Evolutionary conservation across 2,329 filamentous ascomycete species (phyloP).

Genomic region (Leptographium radiaticola): DNA sequence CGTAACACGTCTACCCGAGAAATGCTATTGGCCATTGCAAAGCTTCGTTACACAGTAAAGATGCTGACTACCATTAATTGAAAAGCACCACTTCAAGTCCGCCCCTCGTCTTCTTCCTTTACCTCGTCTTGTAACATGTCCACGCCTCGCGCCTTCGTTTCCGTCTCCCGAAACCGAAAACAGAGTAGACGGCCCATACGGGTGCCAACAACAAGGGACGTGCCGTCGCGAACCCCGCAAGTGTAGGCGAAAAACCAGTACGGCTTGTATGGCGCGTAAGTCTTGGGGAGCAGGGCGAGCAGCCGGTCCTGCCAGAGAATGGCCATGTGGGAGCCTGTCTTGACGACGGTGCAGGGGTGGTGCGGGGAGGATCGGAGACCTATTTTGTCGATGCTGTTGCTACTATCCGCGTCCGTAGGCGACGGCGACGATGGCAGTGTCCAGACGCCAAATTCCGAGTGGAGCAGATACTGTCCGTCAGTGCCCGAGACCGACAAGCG

Average conservation of each 20-base stretch:
- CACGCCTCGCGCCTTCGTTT: background rate
- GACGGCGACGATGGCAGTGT: background rate
- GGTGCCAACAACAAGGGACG: background rate
- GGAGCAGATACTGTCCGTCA: conserved; percentile 1
- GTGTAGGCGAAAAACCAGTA: background rate
- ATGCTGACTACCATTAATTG: too few species aligned
- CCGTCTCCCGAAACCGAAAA: background rate
- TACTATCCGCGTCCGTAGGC: background rate
- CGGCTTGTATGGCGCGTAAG: background rate
- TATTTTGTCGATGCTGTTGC: background rate
- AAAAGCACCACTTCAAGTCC: background rate
- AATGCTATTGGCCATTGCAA: too few species aligned
- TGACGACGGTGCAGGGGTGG: background rate
- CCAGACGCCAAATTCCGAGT: conserved; percentile 2
- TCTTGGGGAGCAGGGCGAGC: background rate
- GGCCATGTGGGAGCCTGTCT: background rate
- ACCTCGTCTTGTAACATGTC: too few species aligned
- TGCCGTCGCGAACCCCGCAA: conserved; percentile 2
- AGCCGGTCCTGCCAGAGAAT: conserved; percentile 1
- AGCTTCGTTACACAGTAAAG: too few species aligned
- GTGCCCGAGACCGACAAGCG: background rate
- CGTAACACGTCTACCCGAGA: too few species aligned
- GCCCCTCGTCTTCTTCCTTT: too few species aligned
- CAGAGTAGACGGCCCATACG: background rate
- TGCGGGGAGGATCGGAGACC: background rate